Conservation (phyloP, 495 filamentous ascomycete species). For the Chaetomidium leptoderma region DNA sequence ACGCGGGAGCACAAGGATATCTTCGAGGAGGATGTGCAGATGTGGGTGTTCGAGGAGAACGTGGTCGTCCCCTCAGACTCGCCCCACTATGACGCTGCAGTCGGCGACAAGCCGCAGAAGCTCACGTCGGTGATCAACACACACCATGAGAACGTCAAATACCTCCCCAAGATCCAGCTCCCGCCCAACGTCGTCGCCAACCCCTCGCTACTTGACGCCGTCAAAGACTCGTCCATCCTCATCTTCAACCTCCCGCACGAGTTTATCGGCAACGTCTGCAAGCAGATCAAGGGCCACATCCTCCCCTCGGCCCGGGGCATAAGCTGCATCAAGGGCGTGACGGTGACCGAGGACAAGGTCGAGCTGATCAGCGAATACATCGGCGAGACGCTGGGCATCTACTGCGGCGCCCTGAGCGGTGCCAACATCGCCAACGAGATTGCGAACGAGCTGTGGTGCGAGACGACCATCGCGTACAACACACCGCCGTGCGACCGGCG, state of each 20-base stretch:
- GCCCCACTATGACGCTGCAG: conserved; percentile 50
- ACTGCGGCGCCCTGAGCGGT: conserved; percentile 92
- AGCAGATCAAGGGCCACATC: conserved; percentile 80
- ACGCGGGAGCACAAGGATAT: conserved; percentile 66
- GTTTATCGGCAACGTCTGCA: conserved; percentile 86
- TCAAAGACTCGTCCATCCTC: conserved; percentile 76
- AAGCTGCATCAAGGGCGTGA: conserved; percentile 97
- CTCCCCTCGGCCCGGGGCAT: conserved; percentile 89
- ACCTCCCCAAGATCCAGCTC: conserved; percentile 80
- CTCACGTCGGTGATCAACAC: conserved; percentile 88
- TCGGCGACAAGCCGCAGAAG: conserved; percentile 63
- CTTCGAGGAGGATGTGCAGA: conserved; percentile 86
- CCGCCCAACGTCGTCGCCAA: conserved; percentile 85
- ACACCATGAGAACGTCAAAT: conserved; percentile 95
- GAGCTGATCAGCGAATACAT: conserved; percentile 93
- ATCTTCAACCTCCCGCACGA: conserved; percentile 98
- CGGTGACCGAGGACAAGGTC: conserved; percentile 77
- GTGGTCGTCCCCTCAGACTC: conserved; percentile 65
- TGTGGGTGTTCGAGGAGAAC: conserved; percentile 96
- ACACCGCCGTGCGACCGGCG: conserved; percentile 71
- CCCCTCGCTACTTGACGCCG: conserved; percentile 76
- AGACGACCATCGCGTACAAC: conserved; percentile 95
- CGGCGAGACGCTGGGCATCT: conserved; percentile 82
- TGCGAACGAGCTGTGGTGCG: conserved; percentile 89
- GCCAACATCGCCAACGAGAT: conserved; percentile 97